These are phyloP conservation scores for Cordyceps cateniannulata DNA, from an alignment of 2,329 filamentous ascomycete genomes.

Conservation along the genomic window DNA sequence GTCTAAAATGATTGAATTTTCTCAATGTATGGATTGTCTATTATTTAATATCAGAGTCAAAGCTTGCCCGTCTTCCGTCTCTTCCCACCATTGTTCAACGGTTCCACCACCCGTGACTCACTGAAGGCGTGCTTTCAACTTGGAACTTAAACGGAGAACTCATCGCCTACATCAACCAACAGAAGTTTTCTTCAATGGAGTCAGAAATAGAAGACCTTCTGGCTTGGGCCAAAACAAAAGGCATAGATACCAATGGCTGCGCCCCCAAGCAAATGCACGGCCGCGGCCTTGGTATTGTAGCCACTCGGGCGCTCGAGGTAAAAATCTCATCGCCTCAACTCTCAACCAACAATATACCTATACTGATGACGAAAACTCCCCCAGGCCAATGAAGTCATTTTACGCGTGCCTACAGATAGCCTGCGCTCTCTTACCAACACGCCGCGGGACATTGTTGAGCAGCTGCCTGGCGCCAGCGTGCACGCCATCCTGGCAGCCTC, in stretches of 20 bases:
- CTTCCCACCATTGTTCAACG: neutral
- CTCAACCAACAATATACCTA: neutral
- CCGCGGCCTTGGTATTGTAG: constrained; percentile 47
- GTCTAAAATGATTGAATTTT: no score
- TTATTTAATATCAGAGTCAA: no score
- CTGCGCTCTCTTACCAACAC: constrained; percentile 61
- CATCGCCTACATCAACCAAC: neutral
- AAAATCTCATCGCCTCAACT: neutral
- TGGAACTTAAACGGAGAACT: neutral
- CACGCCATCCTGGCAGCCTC: constrained; percentile 70
- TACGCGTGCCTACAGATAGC: constrained; percentile 56
- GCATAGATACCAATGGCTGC: constrained; percentile 62
- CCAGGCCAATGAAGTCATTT: constrained; percentile 45
- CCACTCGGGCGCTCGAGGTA: constrained; percentile 61
- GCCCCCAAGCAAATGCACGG: constrained; percentile 37
- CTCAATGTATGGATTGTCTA: no score
- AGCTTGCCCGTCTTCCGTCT: no score
- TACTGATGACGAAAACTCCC: neutral
- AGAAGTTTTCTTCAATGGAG: constrained; percentile 1
- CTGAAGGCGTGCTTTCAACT: neutral
- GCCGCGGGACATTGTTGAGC: constrained; percentile 43
- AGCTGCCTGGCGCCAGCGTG: constrained; percentile 48
- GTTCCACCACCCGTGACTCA: constrained; percentile 1
- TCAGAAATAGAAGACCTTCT: constrained; percentile 46
- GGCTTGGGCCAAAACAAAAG: constrained; percentile 59